These are phyloP conservation scores for Pleurotus platypus DNA, from an alignment of 768 basidiomycete genomes.

Conservation along the genomic window DNA sequence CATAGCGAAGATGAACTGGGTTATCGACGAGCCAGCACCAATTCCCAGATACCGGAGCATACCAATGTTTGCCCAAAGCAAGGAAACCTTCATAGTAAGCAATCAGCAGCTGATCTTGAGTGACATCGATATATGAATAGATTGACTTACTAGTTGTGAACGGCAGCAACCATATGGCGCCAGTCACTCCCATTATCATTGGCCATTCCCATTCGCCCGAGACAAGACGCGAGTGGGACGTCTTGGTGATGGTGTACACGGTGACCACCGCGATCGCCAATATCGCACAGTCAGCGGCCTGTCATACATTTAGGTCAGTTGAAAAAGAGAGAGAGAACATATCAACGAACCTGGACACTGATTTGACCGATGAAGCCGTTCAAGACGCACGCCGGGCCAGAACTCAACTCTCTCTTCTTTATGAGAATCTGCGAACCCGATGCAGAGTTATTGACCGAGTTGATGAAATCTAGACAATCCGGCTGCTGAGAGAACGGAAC, in stretches of 20 bases:
- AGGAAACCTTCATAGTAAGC: slow-evolving; percentile 7
- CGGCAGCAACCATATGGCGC: neutral
- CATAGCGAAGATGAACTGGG: slow-evolving; percentile 12
- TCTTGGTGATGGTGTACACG: slow-evolving; percentile 12
- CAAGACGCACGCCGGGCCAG: neutral
- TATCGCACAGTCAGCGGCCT: slow-evolving; percentile 14
- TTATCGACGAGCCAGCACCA: slow-evolving; percentile 14
- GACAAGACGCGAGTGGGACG: neutral
- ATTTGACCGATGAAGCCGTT: slow-evolving; percentile 3
- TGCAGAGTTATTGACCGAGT: slow-evolving; percentile 7
- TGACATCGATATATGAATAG: too few species aligned
- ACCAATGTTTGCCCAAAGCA: slow-evolving; percentile 13
- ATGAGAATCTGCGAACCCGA: slow-evolving; percentile 12
- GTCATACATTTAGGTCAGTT: neutral
- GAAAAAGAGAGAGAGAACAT: neutral
- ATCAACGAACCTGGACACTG: neutral
- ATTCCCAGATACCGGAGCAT: slow-evolving; percentile 14
- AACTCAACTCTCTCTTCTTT: neutral
- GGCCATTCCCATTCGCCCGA: slow-evolving; percentile 6
- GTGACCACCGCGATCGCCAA: slow-evolving; percentile 14
- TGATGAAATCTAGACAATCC: slow-evolving; percentile 11
- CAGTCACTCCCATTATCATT: neutral
- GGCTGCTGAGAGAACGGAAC: too few species aligned
- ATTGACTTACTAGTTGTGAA: neutral
- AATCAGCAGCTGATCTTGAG: neutral